Conservation (phyloP, 2,329 filamentous ascomycete genomes). For the Arachnomyces sp. region DNA sequence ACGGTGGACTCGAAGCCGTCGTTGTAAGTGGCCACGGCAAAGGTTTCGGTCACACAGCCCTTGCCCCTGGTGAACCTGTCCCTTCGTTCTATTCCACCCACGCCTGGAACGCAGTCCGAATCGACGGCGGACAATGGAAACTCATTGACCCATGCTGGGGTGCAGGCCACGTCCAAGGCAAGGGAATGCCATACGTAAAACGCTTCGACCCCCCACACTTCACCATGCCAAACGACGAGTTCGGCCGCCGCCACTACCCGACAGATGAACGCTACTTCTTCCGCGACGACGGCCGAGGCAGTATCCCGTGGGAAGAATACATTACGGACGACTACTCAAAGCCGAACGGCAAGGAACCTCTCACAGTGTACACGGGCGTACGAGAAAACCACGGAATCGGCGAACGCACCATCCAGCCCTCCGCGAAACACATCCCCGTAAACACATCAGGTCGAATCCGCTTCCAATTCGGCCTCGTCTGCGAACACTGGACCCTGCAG, state of each 20-base stretch:
- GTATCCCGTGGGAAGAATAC: slow-evolving; percentile 73
- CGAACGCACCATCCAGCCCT: slow-evolving; percentile 54
- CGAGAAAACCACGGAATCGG: slow-evolving; percentile 45
- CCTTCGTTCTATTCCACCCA: slow-evolving; percentile 61
- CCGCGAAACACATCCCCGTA: slow-evolving; percentile 52
- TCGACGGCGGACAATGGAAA: slow-evolving; percentile 85
- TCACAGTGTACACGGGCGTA: slow-evolving; percentile 40
- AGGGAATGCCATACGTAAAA: slow-evolving; percentile 54
- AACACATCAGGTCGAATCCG: slow-evolving; percentile 47
- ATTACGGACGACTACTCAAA: slow-evolving; percentile 49
- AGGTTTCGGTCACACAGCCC: slow-evolving; percentile 62
- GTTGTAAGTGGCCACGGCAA: slow-evolving; percentile 76
- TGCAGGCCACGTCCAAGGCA: slow-evolving; percentile 58
- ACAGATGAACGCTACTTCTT: slow-evolving; percentile 58
- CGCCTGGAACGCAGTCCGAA: slow-evolving; percentile 87
- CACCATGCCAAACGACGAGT: slow-evolving; percentile 63
- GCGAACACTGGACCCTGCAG: slow-evolving; percentile 73
- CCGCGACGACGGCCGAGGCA: slow-evolving; percentile 57
- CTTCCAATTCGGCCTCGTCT: slow-evolving; percentile 73
- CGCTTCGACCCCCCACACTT: slow-evolving; percentile 57
- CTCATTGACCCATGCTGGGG: slow-evolving; percentile 91
- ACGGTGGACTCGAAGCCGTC: slow-evolving; percentile 69
- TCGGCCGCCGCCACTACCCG: slow-evolving; percentile 75
- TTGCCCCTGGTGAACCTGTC: slow-evolving; percentile 55
- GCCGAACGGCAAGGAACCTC: slow-evolving; percentile 34